phyloP scores from a whole-genome alignment of 2,329 filamentous ascomycete species.

The Hypoxylon rubiginosum region DNA sequence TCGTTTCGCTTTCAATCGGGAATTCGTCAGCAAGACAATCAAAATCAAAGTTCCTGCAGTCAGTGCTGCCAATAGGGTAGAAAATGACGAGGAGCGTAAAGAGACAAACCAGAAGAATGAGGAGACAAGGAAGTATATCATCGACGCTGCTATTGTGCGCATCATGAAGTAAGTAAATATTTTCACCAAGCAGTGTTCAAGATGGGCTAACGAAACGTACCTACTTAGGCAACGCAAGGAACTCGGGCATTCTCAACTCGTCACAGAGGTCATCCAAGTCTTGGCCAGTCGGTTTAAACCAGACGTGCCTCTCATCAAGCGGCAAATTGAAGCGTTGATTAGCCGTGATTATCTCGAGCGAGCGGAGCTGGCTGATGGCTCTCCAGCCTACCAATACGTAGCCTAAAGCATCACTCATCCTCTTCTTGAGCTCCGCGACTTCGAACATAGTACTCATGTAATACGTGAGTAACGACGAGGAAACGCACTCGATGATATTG shows the following conservation, averaged over 20 bases:
- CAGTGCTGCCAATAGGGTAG: constrained; percentile 84
- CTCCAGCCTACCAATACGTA: constrained; percentile 78
- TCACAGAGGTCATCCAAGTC: constrained; percentile 79
- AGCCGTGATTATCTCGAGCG: constrained; percentile 83
- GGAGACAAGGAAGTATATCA: constrained; percentile 76
- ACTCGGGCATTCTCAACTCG: constrained; percentile 75
- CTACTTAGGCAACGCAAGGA: constrained; percentile 76
- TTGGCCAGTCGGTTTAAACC: constrained; percentile 79
- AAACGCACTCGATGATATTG: background rate
- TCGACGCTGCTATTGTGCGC: constrained; percentile 82
- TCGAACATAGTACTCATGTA: background rate
- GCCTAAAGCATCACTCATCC: constrained; percentile 62
- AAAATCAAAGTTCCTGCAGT: constrained; percentile 93
- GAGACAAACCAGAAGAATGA: constrained; percentile 83
- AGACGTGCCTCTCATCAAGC: constrained; percentile 83
- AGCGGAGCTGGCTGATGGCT: constrained; percentile 77
- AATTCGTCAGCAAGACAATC: constrained; percentile 84
- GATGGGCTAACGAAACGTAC: constrained; percentile 48
- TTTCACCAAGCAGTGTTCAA: background rate
- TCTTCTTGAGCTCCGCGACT: constrained; percentile 1
- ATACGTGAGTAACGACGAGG: background rate
- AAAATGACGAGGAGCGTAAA: constrained; percentile 77
- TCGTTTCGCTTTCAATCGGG: constrained; percentile 83
- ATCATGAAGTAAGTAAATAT: constrained; percentile 83
- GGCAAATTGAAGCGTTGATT: constrained; percentile 82